Base-by-base conservation (phyloP, 805 yeast genomes). In the Pichia nanzhaoensis region DNA sequence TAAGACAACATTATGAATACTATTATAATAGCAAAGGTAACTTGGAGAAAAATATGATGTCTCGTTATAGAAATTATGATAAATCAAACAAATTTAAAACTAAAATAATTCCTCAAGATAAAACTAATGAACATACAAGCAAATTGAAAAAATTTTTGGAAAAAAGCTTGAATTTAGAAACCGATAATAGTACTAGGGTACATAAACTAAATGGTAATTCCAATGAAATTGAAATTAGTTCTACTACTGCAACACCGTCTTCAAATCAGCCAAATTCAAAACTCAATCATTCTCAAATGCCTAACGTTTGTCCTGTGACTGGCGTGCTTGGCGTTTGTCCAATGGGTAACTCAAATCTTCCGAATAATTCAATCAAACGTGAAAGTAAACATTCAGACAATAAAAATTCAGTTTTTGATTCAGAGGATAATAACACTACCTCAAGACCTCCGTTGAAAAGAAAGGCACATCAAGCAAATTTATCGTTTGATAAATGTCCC, bases 1-100 rank as follows among this genome's bases (percentile, higher is more conserved):
- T 66, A 19, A 53, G 69, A 38, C 63, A 61, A 40, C 68, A 64
- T 44, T 66, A 65, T 44, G 70, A 66, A 42, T 63, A 58, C 41
- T 63, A 61, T 33, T 63, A 64, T 44, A 56, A 63, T 39, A 53
- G 60, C 34, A 60, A 56, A 35, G 54, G 59, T 42, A 58, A 63
- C 8, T 55, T 55, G 54, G 53, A 54, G 24, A 58, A 57, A 28
- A 55, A 51, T n/a, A 49, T 63, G 38, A 65, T 61, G 36, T 54
- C 57, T 2, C 63, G 60, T 47, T 62, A 57, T 39, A 59, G 57
- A 10, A 60, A 61, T 46, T 63, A 60, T 44, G 64, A 61, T 45
- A 58, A 51, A 36, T 50, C 58, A 55, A 51, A 48, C 30, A 53
- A 51, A 35, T 53, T 55, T 13, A 53, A 56, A 38, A 56, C 52